These are phyloP conservation scores for Striga hermonthica DNA, from an alignment of 305 asterid species.

Conservation along the genomic window DNA sequence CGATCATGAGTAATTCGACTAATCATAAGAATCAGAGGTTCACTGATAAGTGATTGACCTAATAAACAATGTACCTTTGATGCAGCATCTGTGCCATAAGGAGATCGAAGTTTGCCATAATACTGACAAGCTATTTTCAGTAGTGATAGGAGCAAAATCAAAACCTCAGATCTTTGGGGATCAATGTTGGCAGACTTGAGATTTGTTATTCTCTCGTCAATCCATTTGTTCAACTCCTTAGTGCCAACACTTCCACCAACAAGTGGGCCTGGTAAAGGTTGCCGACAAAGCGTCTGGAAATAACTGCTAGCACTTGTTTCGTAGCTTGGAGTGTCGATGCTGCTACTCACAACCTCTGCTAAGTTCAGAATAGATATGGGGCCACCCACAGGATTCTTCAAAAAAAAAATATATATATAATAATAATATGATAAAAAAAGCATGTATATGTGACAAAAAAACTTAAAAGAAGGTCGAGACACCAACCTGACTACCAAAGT, in stretches of 20 bases:
- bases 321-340: slow-evolving; percentile 41
- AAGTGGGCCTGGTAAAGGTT: slow-evolving; percentile 83
- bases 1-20: too few species aligned
- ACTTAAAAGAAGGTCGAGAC: slow-evolving; percentile 28
- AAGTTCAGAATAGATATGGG: slow-evolving; percentile 70
- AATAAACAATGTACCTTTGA: slow-evolving; percentile 49
- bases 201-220: slow-evolving; percentile 74
- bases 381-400: slow-evolving; percentile 66
- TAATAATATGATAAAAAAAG: too few species aligned
- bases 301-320: slow-evolving; percentile 50
- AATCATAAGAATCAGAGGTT: too few species aligned
- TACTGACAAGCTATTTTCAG: slow-evolving; percentile 78
- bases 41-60: too few species aligned
- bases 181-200: slow-evolving; percentile 50
- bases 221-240: slow-evolving; percentile 87
- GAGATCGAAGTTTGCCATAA: slow-evolving; percentile 90
- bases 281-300: slow-evolving; percentile 66
- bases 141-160: slow-evolving; percentile 74
- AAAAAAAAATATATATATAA: slow-evolving; percentile 20
- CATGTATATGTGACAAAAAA: slow-evolving; percentile 24
- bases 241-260: slow-evolving; percentile 72
- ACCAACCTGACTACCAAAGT: slow-evolving; percentile 78
- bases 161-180: slow-evolving; percentile 58
- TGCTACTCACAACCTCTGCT: slow-evolving; percentile 60
- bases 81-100: slow-evolving; percentile 67